A percentile compares a stretch with the other conserved stretches of the same genome.
Conservation (phyloP, 495 filamentous ascomycete genomes). For the Daldinia childiae region DNA sequence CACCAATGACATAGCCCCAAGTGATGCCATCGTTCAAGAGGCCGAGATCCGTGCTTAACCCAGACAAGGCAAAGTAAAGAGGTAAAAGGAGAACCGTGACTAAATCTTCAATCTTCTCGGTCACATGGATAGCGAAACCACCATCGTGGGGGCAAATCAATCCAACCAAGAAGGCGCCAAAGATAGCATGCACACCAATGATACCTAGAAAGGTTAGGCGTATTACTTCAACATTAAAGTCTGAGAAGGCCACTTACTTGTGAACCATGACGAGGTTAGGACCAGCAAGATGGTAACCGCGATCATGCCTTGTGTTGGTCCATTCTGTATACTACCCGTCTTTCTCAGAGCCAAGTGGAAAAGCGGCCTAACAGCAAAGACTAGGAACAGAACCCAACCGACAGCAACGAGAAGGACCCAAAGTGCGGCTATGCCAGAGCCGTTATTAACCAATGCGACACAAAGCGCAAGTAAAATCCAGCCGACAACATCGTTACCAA, state of each 20-base stretch:
- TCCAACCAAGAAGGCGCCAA: constrained; percentile 84
- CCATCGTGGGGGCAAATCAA: constrained; percentile 94
- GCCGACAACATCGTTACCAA: constrained; percentile 94
- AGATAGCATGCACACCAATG: constrained; percentile 72
- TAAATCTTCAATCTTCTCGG: constrained; percentile 96
- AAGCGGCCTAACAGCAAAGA: constrained; percentile 76
- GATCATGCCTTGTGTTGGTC: constrained; percentile 87
- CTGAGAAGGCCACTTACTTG: constrained; percentile 56
- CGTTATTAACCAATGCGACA: constrained; percentile 92
- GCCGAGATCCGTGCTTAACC: constrained; percentile 88
- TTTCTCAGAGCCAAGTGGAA: constrained; percentile 79
- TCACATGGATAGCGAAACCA: constrained; percentile 92
- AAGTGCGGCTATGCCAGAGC: constrained; percentile 82
- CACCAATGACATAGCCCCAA: constrained; percentile 92
- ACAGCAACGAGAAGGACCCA: constrained; percentile 82
- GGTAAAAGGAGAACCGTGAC: constrained; percentile 89
- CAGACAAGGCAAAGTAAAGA: constrained; percentile 94
- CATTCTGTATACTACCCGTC: constrained; percentile 85
- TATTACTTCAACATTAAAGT: background rate
- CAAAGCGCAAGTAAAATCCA: constrained; percentile 96
- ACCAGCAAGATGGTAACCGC: constrained; percentile 82
- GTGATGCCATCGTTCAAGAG: constrained; percentile 82
- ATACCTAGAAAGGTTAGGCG: constrained; percentile 59
- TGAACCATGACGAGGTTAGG: constrained; percentile 91
- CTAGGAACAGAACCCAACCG: constrained; percentile 80